These are phyloP conservation scores for Pleodorina starrii DNA, from an alignment of 139 green algal species.

Conservation along the genomic window DNA sequence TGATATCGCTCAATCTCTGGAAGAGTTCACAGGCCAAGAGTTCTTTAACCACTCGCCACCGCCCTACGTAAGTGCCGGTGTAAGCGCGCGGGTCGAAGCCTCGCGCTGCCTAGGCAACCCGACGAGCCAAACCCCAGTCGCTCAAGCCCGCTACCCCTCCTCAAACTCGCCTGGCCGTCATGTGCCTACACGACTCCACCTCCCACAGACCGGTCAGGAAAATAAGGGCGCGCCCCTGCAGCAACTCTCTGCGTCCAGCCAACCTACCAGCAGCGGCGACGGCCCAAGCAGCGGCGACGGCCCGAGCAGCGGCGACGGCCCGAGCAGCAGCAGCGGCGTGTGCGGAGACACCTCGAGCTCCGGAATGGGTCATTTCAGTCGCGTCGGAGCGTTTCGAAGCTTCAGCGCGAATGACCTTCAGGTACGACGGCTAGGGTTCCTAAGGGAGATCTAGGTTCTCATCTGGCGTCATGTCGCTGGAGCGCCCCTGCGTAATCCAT, in stretches of 20 bases:
- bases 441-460: too few species aligned
- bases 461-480: too few species aligned
- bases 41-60: not conserved
- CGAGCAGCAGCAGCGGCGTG: not conserved
- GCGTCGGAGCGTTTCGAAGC: not conserved
- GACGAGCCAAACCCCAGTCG: too few species aligned
- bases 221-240: not conserved
- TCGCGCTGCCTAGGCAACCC: too few species aligned
- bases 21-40: not conserved
- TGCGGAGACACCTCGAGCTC: not conserved
- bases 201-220: not conserved
- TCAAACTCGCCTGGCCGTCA: too few species aligned
- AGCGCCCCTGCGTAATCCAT: too few species aligned
- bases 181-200: too few species aligned
- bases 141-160: too few species aligned
- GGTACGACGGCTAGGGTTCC: too few species aligned
- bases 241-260: not conserved
- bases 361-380: not conserved
- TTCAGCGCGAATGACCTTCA: slow-evolving; percentile 44
- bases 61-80: not conserved
- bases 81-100: too few species aligned
- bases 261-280: slow-evolving; percentile 12
- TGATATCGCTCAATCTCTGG: slow-evolving; percentile 2
- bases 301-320: too few species aligned
- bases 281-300: not conserved